phyloP scores from a whole-genome alignment of 495 filamentous ascomycete species.

The Neurospora hispaniola region DNA sequence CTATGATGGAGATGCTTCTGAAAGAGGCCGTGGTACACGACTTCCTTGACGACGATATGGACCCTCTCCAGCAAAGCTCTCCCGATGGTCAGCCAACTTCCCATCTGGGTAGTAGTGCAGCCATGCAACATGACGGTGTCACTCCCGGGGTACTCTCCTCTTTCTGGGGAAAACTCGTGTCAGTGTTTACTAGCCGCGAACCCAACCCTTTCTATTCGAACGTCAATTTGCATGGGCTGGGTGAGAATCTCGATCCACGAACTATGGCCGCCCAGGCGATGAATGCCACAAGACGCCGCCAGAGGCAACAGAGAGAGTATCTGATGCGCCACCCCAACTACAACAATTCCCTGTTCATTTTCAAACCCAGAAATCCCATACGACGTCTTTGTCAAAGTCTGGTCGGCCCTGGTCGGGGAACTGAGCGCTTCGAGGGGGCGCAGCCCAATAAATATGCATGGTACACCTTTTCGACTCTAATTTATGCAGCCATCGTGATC shows the following conservation, averaged over 20 bases:
- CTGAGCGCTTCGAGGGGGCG: conserved; percentile 74
- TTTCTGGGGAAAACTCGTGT: conserved; percentile 45
- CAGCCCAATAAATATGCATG: conserved; percentile 78
- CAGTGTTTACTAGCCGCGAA: conserved; percentile 51
- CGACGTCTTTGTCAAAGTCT: conserved; percentile 78
- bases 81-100: conserved; percentile 27
- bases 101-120: conserved; percentile 8
- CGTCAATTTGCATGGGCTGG: conserved; percentile 57
- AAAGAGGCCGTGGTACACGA: conserved; percentile 92
- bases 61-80: conserved; percentile 30
- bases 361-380: conserved; percentile 63
- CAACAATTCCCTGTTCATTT: conserved; percentile 86
- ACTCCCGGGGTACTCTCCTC: conserved; percentile 46
- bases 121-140: conserved; percentile 16
- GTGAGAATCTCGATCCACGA: conserved; percentile 70
- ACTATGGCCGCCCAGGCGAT: conserved; percentile 85
- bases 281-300: conserved; percentile 67
- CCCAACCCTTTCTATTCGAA: conserved; percentile 94
- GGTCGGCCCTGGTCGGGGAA: conserved; percentile 83
- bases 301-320: conserved; percentile 82
- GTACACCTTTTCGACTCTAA: conserved; percentile 86
- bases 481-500: conserved; percentile 87
- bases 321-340: conserved; percentile 78
- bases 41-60: conserved; percentile 70
- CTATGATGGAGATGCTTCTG: conserved; percentile 85